Evolutionary conservation across 441 rosid genomes (phyloP).

Genomic region (Mallotus repandus): DNA sequence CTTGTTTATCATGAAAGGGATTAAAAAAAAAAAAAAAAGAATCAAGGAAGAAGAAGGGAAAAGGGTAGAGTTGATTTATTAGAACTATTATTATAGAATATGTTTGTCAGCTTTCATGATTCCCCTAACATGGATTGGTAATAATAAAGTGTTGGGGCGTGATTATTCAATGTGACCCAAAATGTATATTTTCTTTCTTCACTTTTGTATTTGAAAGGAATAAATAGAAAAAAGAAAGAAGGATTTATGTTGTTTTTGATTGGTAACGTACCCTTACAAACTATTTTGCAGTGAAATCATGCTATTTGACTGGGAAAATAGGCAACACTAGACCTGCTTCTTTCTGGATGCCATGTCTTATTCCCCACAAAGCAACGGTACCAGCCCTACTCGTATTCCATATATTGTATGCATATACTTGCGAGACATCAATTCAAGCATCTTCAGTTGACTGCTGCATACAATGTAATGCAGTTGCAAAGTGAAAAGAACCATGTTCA

Average conservation of each 20-base stretch:
- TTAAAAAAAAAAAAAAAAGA: background rate
- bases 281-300: constrained; percentile 24
- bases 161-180: constrained; percentile 38
- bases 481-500: background rate
- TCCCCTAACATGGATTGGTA: constrained; percentile 37
- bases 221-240: background rate
- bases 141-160: constrained; percentile 44
- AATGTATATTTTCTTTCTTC: background rate
- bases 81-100: constrained; percentile 5
- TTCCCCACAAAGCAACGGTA: constrained; percentile 20
- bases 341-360: background rate
- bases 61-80: constrained; percentile 7
- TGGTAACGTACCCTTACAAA: background rate
- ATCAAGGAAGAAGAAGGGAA: background rate
- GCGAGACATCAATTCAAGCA: background rate
- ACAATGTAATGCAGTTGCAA: background rate
- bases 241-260: background rate
- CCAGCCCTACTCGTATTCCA: background rate
- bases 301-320: constrained; percentile 27
- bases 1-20: background rate
- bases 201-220: background rate
- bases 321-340: constrained; percentile 15
- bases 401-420: background rate
- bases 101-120: constrained; percentile 54
- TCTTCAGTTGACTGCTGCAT: background rate